These are phyloP conservation scores for Ascochyta fabae DNA, from an alignment of 2,329 filamentous ascomycete genomes.

Conservation along the genomic window DNA sequence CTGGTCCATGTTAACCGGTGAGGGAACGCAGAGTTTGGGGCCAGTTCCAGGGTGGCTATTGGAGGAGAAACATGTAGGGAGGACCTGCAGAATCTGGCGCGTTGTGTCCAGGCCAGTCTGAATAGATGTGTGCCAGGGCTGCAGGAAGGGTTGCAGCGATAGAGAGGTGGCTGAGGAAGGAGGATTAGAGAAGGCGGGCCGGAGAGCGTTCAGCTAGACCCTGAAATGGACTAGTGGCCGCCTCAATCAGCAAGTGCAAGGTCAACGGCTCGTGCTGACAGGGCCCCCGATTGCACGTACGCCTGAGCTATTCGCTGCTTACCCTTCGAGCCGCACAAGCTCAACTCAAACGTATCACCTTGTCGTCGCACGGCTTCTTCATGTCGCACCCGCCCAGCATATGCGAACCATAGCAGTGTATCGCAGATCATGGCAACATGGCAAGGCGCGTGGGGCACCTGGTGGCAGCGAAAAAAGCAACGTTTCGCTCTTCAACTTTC, in stretches of 20 bases:
- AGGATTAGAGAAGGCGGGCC: constrained; percentile 16
- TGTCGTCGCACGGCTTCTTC: not conserved
- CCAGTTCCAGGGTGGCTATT: constrained; percentile 22
- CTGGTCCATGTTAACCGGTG: constrained; percentile 28
- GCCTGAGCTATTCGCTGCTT: not conserved
- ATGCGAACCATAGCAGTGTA: not conserved
- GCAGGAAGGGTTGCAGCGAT: constrained; percentile 17
- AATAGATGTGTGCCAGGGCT: constrained; percentile 10
- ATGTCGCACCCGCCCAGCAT: not conserved
- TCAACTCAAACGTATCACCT: not conserved
- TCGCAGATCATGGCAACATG: not conserved
- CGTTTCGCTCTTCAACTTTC: not conserved
- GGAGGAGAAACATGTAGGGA: constrained; percentile 27
- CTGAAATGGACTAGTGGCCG: not conserved
- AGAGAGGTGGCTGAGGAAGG: constrained; percentile 15
- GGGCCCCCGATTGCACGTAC: constrained; percentile 3
- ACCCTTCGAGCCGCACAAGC: constrained; percentile 4
- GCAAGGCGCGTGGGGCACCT: constrained; percentile 2
- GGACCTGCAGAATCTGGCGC: constrained; percentile 10
- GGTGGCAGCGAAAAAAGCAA: not conserved
- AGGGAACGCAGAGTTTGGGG: constrained; percentile 23
- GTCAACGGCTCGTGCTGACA: not conserved
- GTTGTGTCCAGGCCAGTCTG: constrained; percentile 13
- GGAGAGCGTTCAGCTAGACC: constrained; percentile 2
- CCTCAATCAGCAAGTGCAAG: constrained; percentile 9